Conservation (phyloP, 345 rosid genomes). For the Lumnitzera littorea region DNA sequence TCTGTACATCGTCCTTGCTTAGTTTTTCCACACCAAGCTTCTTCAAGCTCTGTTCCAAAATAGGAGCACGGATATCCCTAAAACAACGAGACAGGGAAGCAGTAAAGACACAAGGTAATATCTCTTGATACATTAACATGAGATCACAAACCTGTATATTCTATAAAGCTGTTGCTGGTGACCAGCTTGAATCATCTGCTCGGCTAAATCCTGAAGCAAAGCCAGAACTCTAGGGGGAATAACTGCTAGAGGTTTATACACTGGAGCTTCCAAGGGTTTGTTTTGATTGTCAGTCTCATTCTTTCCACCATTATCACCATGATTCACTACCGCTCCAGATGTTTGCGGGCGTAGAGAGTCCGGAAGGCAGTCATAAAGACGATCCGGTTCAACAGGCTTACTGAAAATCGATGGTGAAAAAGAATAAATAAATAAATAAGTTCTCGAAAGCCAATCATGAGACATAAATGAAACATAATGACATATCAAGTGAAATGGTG, state of each 20-base stretch:
- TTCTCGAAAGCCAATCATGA: no score
- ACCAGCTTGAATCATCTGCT: conserved; percentile 84
- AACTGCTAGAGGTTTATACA: conserved; percentile 67
- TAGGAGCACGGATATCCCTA: conserved; percentile 85
- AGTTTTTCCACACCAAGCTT: conserved; percentile 95
- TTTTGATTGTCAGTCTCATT: conserved; percentile 34
- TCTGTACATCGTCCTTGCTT: conserved; percentile 93
- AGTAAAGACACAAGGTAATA: background rate
- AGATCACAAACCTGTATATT: conserved; percentile 52
- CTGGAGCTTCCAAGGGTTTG: conserved; percentile 51
- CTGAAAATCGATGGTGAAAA: conserved; percentile 30
- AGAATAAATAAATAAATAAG: background rate
- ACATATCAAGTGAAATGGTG: no score
- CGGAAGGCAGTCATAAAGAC: conserved; percentile 80
- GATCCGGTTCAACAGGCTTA: conserved; percentile 94
- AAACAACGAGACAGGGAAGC: conserved; percentile 4
- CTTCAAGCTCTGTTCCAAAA: conserved; percentile 78
- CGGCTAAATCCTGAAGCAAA: conserved; percentile 68
- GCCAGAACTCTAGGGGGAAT: conserved; percentile 86
- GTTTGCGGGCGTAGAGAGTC: conserved; percentile 61
- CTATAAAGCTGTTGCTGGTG: conserved; percentile 86
- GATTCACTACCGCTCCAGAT: conserved; percentile 27
- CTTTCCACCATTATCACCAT: conserved; percentile 33
- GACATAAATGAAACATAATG: no score
- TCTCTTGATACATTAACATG: background rate